Percentiles rank a stretch among this genome's conserved stretches.
Evolutionary conservation across 2,329 filamentous ascomycete species (phyloP).

Genomic region (Eutypella sp.): DNA sequence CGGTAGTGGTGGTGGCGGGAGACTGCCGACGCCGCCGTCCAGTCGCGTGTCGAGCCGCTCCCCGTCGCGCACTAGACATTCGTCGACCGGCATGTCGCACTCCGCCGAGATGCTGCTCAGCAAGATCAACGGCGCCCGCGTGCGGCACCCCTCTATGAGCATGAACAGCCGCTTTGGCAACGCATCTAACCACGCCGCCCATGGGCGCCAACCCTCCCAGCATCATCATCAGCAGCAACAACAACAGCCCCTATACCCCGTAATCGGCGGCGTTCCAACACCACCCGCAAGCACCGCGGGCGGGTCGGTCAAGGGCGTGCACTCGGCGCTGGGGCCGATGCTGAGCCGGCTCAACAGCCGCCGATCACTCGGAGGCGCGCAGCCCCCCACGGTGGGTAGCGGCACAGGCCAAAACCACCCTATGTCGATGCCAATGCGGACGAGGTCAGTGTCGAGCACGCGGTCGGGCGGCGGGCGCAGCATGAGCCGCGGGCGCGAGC

Average conservation of each 20-base stretch:
- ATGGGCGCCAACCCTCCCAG: slow-evolving; percentile 2
- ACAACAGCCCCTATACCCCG: slow-evolving; percentile 7
- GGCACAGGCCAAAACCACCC: not conserved
- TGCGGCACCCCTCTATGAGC: slow-evolving; percentile 13
- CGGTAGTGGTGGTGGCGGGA: slow-evolving; percentile 6
- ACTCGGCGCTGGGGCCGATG: slow-evolving; percentile 26
- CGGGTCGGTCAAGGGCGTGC: slow-evolving; percentile 4
- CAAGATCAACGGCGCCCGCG: slow-evolving; percentile 13
- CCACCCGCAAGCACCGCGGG: slow-evolving; percentile 12
- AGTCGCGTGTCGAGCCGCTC: slow-evolving; percentile 28
- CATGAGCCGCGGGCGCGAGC: slow-evolving; percentile 1
- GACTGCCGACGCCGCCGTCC: slow-evolving; percentile 27
- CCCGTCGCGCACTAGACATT: slow-evolving; percentile 11
- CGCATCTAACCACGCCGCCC: slow-evolving; percentile 8
- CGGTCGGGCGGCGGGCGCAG: slow-evolving; percentile 5
- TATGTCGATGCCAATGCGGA: not conserved
- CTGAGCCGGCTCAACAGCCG: slow-evolving; percentile 30
- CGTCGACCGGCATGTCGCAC: slow-evolving; percentile 5
- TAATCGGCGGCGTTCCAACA: slow-evolving; percentile 9
- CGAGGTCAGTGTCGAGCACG: slow-evolving; percentile 6
- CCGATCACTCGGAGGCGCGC: slow-evolving; percentile 17
- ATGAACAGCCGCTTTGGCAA: slow-evolving; percentile 12
- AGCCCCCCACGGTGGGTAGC: slow-evolving; percentile 11
- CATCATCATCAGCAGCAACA: not conserved
- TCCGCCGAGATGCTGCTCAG: slow-evolving; percentile 18